These are phyloP conservation scores for Saccharum officinarum DNA, from an alignment of 176 grass and related monocot genomes.

Conservation along the genomic window DNA sequence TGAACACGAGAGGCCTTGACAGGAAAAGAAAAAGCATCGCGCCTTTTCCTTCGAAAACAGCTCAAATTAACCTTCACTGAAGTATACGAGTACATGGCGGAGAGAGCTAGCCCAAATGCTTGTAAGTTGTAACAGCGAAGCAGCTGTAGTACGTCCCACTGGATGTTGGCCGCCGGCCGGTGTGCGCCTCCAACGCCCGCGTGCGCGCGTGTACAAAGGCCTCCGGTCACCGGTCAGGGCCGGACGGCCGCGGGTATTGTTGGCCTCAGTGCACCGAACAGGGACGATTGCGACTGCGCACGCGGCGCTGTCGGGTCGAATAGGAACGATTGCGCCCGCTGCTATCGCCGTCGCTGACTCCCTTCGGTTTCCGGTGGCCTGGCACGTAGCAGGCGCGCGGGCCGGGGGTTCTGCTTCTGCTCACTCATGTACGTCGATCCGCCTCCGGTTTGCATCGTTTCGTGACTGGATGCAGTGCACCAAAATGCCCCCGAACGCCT, in stretches of 20 bases:
- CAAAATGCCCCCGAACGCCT: neutral
- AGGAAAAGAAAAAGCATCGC: neutral
- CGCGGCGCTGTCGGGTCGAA: conserved; percentile 4
- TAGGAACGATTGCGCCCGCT: neutral
- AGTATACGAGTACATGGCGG: neutral
- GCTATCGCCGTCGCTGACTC: neutral
- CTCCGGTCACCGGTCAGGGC: too few relatives aligned
- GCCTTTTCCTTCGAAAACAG: too few relatives aligned
- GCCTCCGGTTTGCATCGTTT: neutral
- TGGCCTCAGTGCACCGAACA: neutral
- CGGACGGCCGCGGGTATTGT: too few relatives aligned
- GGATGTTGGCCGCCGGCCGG: neutral
- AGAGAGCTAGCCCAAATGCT: too few relatives aligned
- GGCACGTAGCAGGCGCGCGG: too few relatives aligned
- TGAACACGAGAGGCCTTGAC: neutral
- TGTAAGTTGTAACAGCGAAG: neutral
- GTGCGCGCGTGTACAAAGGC: neutral
- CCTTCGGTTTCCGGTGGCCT: neutral
- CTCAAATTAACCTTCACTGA: too few relatives aligned
- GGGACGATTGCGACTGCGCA: neutral
- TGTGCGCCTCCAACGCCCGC: neutral
- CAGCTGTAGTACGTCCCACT: neutral
- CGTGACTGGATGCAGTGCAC: neutral
- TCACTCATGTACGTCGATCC: neutral
- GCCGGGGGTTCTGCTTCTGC: neutral